Conservation (phyloP, 2,329 filamentous ascomycete genomes). For the Chaetomiaceae sp. region DNA sequence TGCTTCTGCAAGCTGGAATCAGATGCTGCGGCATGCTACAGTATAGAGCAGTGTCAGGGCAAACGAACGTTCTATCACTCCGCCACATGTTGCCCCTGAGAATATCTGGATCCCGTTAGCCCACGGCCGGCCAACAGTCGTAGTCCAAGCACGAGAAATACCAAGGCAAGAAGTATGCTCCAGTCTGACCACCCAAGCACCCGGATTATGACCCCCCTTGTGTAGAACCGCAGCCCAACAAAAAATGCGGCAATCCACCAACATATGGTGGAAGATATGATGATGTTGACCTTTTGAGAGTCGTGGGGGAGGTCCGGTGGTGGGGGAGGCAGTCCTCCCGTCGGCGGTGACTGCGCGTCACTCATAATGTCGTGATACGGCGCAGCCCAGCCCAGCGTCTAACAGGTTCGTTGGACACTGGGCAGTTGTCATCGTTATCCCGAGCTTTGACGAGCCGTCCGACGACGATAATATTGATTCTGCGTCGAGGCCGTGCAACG, state of each 20-base stretch:
- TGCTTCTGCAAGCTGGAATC: too few species aligned
- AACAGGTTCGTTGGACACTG: neutral
- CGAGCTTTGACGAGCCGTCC: too few species aligned
- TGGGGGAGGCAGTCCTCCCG: neutral
- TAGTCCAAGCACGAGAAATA: neutral
- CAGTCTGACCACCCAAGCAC: slow-evolving; percentile 36
- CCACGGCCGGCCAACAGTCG: too few species aligned
- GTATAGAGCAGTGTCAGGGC: too few species aligned
- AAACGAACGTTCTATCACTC: slow-evolving; percentile 25
- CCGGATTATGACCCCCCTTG: slow-evolving; percentile 33
- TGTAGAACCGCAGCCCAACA: slow-evolving; percentile 35
- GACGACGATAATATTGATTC: too few species aligned
- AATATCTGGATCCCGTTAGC: too few species aligned
- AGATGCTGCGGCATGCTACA: too few species aligned
- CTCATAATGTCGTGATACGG: slow-evolving; percentile 10
- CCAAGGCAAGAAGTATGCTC: slow-evolving; percentile 32
- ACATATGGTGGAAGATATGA: slow-evolving; percentile 23
- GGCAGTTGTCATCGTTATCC: neutral
- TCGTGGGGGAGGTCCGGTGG: slow-evolving; percentile 21
- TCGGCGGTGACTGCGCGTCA: slow-evolving; percentile 1
- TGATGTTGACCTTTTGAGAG: slow-evolving; percentile 22
- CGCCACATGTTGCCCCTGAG: slow-evolving; percentile 23
- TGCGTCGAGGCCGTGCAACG: too few species aligned
- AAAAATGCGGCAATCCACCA: slow-evolving; percentile 31
- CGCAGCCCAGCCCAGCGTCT: neutral